Evolutionary conservation across 192 early-diverging fungal species (phyloP), one percentile per base, ranked within the genome.

Genomic region (Backusella psychrophila): DNA sequence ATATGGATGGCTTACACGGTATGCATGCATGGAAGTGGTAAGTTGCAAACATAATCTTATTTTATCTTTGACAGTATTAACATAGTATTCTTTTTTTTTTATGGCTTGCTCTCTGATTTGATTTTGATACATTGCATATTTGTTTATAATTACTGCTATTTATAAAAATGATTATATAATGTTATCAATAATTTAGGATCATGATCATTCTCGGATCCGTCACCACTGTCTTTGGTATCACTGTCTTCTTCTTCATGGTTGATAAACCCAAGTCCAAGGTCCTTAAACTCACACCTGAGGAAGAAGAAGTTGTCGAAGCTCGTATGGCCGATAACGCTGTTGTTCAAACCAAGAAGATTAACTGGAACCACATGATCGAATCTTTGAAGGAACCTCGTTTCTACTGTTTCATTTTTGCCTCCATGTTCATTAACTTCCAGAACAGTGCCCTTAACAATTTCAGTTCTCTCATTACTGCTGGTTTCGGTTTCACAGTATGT

Each of bases 1-100:
- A 72, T 36, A 76, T 80, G 73, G 70, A 72, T 14, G 70, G 70
- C 17, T 19, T 72, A 8, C 38, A 31, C 31, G 71, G 66, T 8
- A 34, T 53, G 66, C 71, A 49, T n/a, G 70, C 79, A 38, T 80
- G 79, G 79, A 53, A 70, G 69, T 80, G 79, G 79, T 76, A 76
- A 71, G 41, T 44, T 42, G 42, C 12, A 44, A 1, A 0, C 15
- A 44, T 44, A 19, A 52, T 46, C 0, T 44, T 46, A 5, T 44
- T 12, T 46, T 21, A 29, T 46, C 12, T 33, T 23, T 72, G 26
- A 17, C 38, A 23, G 53, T 46, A 29, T 21, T 29, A 63, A 29
- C 26, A 12, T 63, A 5, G 1, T 29, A 63, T 23, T 63, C 26
- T 59, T 14, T 56, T 56, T 56, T 44, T 44, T 44, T 14, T 4